A percentile compares a stretch with the other conserved stretches of the same genome.
Evolutionary conservation across 805 yeast species (phyloP).

Genomic region (Saturnispora kantuleensis): DNA sequence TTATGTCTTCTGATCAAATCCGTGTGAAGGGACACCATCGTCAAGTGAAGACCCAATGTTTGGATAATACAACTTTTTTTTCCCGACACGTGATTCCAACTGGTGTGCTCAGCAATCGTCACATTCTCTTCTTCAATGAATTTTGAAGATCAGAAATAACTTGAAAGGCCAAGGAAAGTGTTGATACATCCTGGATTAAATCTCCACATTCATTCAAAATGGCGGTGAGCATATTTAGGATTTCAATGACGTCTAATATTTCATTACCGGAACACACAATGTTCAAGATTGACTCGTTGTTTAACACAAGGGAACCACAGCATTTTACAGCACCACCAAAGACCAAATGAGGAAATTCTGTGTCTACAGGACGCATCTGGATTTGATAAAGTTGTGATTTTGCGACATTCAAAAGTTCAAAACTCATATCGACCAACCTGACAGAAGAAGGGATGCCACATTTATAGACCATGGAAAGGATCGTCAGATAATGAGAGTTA

Average conservation of each 20-base stretch:
- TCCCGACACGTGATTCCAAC: no score
- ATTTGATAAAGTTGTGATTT: constrained; percentile 4
- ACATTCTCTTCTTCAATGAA: neutral
- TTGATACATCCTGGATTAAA: neutral
- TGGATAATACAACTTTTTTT: neutral
- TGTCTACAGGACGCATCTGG: constrained; percentile 4
- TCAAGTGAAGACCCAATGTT: neutral
- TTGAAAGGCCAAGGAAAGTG: constrained; percentile 2
- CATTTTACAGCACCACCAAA: constrained; percentile 11
- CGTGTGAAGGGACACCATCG: constrained; percentile 10
- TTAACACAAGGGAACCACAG: neutral
- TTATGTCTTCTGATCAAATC: constrained; percentile 11
- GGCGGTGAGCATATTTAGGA: neutral
- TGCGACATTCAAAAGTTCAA: constrained; percentile 36
- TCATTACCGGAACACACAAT: neutral
- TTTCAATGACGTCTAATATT: constrained; percentile 2
- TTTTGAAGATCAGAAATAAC: neutral
- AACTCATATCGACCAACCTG: constrained; percentile 46
- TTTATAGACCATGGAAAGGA: constrained; percentile 46
- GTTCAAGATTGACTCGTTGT: constrained; percentile 7
- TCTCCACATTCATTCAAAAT: constrained; percentile 7
- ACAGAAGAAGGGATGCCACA: constrained; percentile 47
- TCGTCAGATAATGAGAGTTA: constrained; percentile 48
- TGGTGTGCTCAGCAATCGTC: neutral
- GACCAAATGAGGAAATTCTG: constrained; percentile 7